Evolutionary conservation across 306 rosid species (phyloP), one percentile per base, ranked within the genome.

Genomic region (Vigna nakashimae): DNA sequence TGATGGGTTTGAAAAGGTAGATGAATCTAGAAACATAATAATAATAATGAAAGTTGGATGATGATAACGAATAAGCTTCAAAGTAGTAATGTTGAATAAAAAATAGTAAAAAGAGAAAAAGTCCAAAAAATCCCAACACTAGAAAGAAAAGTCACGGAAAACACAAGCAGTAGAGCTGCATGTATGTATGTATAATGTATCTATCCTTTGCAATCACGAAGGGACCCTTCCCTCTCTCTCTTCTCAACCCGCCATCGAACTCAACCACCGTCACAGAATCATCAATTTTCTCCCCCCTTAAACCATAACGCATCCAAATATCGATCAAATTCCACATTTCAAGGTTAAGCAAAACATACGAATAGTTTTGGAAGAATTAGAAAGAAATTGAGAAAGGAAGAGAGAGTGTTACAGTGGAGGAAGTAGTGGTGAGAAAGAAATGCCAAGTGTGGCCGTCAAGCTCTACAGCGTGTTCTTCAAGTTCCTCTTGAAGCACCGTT

Each of bases 381-480:
- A 42, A 9, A 42, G 13, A 42, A 42, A 9, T 9, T 42, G 46
- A 42, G 46, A 42, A 42, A 42, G 50, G 15, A 45, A 45, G 56
- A 55, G 60, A 55, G 30, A 53, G 59, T 45, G 50, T 45, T 45
- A 17, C 28, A 55, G 60, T 55, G 30, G 63, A 20, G 22, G 64
- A 45, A 73, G 67, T 77, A 5, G 16, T 18, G 7, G 52, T 3
- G 51, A 62, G 68, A 50, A 69, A 78, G 92, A 88, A 75, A 95
- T 95, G 99, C 98, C 99, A 81, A 92, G 90, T 90, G 98, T 95
- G 78, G 91, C 97, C 76, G 97, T 95, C 69, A 92, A 95, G 91
- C 98, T 95, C 76, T 95, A 95, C 56, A 95, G 99, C 89, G 98
- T 92, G 13, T 90, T 95, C 96, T 95, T 92, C 97, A 95, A 95